Percentiles rank a stretch among this genome's conserved stretches.
Evolutionary conservation across 108 stramenopile genomes (phyloP).

Genomic region (Stephanodiscus triporus): DNA sequence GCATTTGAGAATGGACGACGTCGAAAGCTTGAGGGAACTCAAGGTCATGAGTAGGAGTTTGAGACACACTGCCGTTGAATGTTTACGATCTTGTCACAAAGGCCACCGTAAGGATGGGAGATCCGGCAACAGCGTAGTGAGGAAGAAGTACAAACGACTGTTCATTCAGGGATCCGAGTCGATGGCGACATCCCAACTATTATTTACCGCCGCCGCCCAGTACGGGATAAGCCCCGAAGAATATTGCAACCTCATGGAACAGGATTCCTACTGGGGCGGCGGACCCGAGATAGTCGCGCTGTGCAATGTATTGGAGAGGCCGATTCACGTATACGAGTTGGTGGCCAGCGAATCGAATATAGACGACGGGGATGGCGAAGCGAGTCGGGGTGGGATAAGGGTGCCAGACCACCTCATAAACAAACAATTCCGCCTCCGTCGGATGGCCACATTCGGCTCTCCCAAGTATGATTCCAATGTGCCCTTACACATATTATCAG

Average conservation of each 20-base stretch:
- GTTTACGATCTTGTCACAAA: conserved; percentile 28
- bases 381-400: neutral
- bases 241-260: conserved; percentile 89
- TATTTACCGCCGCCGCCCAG: conserved; percentile 79
- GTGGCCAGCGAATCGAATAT: too few relatives aligned
- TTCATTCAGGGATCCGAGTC: conserved; percentile 89
- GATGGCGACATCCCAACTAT: conserved; percentile 68
- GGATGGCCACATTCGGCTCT: conserved; percentile 95
- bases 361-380: neutral
- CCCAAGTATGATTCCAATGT: conserved; percentile 81
- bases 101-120: conserved; percentile 48
- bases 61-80: conserved; percentile 52
- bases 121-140: neutral
- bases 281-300: conserved; percentile 97
- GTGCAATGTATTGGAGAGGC: conserved; percentile 87
- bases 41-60: conserved; percentile 12
- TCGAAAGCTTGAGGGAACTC: conserved; percentile 22
- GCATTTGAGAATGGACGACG: conserved; percentile 53
- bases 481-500: conserved; percentile 78
- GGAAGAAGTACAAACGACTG: conserved; percentile 29
- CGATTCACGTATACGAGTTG: conserved; percentile 95
- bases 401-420: conserved; percentile 3
- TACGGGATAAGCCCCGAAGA: conserved; percentile 78
- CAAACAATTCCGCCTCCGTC: conserved; percentile 73
- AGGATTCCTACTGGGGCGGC: conserved; percentile 95